These are phyloP conservation scores for Diaporthe sp. DNA, from an alignment of 2,329 filamentous ascomycete genomes.

Conservation along the genomic window DNA sequence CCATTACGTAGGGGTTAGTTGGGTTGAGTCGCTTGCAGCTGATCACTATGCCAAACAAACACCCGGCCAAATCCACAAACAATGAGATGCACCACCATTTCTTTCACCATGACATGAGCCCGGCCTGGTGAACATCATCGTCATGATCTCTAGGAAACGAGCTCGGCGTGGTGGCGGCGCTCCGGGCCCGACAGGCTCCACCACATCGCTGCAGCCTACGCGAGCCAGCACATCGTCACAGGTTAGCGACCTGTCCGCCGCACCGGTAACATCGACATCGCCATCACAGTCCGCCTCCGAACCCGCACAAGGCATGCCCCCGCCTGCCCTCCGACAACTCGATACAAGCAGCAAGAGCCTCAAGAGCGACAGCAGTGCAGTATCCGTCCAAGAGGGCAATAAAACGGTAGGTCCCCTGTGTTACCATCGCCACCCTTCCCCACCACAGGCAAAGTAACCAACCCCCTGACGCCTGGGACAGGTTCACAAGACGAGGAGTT, in stretches of 20 bases:
- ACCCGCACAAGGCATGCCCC: slow-evolving; percentile 20
- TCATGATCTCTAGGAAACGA: slow-evolving; percentile 59
- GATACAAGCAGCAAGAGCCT: slow-evolving; percentile 33
- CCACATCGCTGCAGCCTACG: slow-evolving; percentile 42
- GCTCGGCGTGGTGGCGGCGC: slow-evolving; percentile 50
- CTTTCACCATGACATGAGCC: background rate
- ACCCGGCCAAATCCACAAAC: slow-evolving; percentile 8
- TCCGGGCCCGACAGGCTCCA: slow-evolving; percentile 41
- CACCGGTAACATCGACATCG: slow-evolving; percentile 33
- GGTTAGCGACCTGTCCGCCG: slow-evolving; percentile 34
- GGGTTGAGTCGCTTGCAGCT: slow-evolving; percentile 20
- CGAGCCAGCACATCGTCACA: slow-evolving; percentile 38
- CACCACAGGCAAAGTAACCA: background rate
- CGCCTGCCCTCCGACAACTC: slow-evolving; percentile 21
- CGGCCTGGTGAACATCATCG: slow-evolving; percentile 22
- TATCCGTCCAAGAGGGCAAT: slow-evolving; percentile 11
- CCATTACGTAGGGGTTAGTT: slow-evolving; percentile 10
- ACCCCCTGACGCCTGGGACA: slow-evolving; percentile 45
- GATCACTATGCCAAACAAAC: slow-evolving; percentile 22
- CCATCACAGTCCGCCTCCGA: slow-evolving; percentile 29
- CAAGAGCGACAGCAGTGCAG: slow-evolving; percentile 22
- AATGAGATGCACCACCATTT: background rate
- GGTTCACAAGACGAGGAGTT: slow-evolving; percentile 68
- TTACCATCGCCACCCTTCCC: background rate
- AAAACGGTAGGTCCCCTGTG: slow-evolving; percentile 25